Conservation (phyloP, 805 yeast genomes). For the Tetrapisispora arboricola region DNA sequence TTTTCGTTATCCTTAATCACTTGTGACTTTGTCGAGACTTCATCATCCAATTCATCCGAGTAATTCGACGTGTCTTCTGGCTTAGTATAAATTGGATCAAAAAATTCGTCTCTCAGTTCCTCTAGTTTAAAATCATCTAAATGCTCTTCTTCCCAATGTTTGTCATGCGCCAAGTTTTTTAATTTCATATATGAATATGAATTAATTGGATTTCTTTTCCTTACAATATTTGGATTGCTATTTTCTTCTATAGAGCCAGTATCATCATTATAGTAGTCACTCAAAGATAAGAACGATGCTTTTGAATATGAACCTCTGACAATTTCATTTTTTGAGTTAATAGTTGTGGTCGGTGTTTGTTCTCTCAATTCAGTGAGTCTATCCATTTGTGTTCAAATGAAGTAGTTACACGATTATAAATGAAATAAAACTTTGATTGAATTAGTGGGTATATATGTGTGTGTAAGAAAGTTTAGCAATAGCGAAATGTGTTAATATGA, state of each 20-base stretch:
- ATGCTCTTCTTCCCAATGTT: slow-evolving; percentile 6
- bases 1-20: too few species aligned
- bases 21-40: background rate
- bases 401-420: too few species aligned
- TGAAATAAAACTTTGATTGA: too few species aligned
- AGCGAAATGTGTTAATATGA: too few species aligned
- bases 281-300: background rate
- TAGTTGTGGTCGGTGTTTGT: background rate
- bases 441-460: too few species aligned
- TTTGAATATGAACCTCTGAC: slow-evolving; percentile 3
- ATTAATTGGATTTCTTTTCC: background rate
- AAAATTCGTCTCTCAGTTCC: slow-evolving; percentile 40
- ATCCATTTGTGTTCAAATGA: slow-evolving; percentile 1
- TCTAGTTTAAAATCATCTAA: slow-evolving; percentile 31
- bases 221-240: background rate
- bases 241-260: background rate
- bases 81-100: slow-evolving; percentile 36
- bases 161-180: background rate
- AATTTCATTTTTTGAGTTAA: background rate
- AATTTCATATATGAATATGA: slow-evolving; percentile 1
- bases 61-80: slow-evolving; percentile 7
- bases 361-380: background rate
- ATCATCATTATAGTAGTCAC: background rate
- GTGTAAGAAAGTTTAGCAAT: too few species aligned
- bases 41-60: slow-evolving; percentile 2